Conservation (phyloP, 2,329 filamentous ascomycete genomes). For the Penicillium sp. region DNA sequence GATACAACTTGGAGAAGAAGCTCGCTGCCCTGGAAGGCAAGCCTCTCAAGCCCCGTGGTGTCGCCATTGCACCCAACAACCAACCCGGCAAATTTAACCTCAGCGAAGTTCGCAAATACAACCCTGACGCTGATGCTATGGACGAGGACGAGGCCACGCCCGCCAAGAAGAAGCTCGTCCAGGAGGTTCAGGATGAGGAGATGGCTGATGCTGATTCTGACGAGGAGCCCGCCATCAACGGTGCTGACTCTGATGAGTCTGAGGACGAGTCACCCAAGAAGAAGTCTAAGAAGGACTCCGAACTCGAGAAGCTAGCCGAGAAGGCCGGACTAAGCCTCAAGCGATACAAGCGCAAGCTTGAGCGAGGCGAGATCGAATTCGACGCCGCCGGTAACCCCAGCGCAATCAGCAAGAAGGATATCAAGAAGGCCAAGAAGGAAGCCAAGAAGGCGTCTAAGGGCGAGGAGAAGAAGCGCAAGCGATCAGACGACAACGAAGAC, state of each 20-base stretch:
- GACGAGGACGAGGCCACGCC: constrained; percentile 65
- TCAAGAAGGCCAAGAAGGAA: constrained; percentile 73
- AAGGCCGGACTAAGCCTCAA: constrained; percentile 72
- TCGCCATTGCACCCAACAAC: constrained; percentile 75
- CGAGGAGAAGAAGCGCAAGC: constrained; percentile 75
- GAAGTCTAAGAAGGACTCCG: constrained; percentile 52
- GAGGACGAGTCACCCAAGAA: constrained; percentile 41
- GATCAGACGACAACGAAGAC: constrained; percentile 60
- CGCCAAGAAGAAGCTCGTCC: constrained; percentile 52
- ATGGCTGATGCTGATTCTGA: constrained; percentile 49
- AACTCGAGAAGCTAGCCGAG: constrained; percentile 65
- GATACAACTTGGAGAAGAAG: constrained; percentile 55
- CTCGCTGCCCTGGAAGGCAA: constrained; percentile 78
- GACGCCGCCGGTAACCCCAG: constrained; percentile 68
- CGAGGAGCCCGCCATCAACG: constrained; percentile 23
- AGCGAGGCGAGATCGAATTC: constrained; percentile 74
- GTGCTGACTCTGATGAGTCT: constrained; percentile 35
- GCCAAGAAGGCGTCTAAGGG: constrained; percentile 60
- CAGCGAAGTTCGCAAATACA: constrained; percentile 93
- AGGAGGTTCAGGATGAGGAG: constrained; percentile 52
- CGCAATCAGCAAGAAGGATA: constrained; percentile 74
- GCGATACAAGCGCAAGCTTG: constrained; percentile 79
- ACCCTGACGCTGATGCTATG: constrained; percentile 88
- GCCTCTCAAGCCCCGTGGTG: constrained; percentile 77
- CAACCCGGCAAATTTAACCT: constrained; percentile 76